These are phyloP conservation scores for Suillus brevipes DNA, from an alignment of 768 basidiomycete genomes.

Conservation along the genomic window DNA sequence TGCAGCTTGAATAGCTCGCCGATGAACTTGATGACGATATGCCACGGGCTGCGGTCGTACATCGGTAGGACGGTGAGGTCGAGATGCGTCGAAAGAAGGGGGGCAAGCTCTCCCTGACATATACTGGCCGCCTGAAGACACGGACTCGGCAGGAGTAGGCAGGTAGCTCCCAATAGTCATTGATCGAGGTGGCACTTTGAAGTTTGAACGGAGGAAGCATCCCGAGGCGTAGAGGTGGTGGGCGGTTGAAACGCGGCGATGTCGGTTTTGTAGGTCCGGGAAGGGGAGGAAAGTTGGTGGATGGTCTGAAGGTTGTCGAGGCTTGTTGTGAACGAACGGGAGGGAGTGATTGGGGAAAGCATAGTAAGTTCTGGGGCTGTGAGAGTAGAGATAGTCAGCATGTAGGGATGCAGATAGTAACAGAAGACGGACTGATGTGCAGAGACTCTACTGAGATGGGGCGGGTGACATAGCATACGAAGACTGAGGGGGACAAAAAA, in stretches of 20 bases:
- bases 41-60: conserved; percentile 4
- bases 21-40: too few relatives aligned
- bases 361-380: conserved; percentile 59
- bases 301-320: conserved; percentile 6
- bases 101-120: too few relatives aligned
- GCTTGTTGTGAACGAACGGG: conserved; percentile 52
- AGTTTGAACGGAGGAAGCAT: conserved; percentile 42
- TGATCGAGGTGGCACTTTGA: conserved; percentile 47
- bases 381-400: conserved; percentile 12
- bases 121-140: too few relatives aligned
- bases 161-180: conserved; percentile 54
- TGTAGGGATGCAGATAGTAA: conserved; percentile 4
- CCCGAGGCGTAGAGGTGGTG: conserved; percentile 51
- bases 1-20: too few relatives aligned
- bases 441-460: too few relatives aligned
- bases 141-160: conserved; percentile 58
- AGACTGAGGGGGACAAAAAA: too few relatives aligned
- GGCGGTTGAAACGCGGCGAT: conserved; percentile 37
- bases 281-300: conserved; percentile 52
- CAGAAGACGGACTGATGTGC: conserved; percentile 45
- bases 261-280: conserved; percentile 27
- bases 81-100: conserved; percentile 19
- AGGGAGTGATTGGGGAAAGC: conserved; percentile 66
- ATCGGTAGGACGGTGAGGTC: background rate
- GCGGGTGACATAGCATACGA: too few relatives aligned